Percentiles rank a stretch among this genome's conserved stretches.
These are phyloP conservation scores for Rosa rugosa DNA, from an alignment of 306 rosid species.

Conservation along the genomic window DNA sequence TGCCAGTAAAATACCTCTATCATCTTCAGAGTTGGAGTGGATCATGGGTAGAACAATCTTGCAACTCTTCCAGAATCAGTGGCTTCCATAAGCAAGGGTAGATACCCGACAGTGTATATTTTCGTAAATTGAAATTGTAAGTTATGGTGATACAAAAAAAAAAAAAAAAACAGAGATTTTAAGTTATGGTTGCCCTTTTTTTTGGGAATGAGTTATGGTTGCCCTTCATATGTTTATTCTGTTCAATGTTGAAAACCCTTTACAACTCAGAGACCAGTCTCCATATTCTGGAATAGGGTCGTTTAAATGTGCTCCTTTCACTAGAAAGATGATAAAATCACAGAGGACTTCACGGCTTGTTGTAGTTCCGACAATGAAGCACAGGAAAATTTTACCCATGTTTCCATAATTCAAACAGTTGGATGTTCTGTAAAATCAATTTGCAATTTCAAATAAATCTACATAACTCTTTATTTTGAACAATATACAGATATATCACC, in stretches of 20 bases:
- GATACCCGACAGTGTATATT: background rate
- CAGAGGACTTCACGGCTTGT: background rate
- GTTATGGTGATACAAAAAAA: background rate
- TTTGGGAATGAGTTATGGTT: too few relatives aligned
- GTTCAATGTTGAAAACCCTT: too few relatives aligned
- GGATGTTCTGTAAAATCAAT: background rate
- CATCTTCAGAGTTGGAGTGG: conserved; percentile 70
- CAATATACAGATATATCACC: background rate
- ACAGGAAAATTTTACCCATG: background rate
- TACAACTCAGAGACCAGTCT: background rate
- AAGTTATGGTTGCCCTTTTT: background rate
- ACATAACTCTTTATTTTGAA: background rate
- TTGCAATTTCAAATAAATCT: background rate
- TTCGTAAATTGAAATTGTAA: background rate
- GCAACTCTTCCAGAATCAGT: conserved; percentile 53
- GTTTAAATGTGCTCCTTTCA: background rate
- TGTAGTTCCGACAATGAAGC: background rate
- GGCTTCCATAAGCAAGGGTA: conserved; percentile 19
- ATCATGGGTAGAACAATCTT: conserved; percentile 64
- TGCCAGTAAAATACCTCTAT: conserved; percentile 44
- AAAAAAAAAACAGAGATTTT: background rate
- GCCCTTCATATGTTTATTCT: background rate
- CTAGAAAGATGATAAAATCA: too few relatives aligned
- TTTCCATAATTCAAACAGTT: background rate
- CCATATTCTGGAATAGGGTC: background rate